Conservation (phyloP, 2,329 filamentous ascomycete genomes). For the Cladosporium colombiae region DNA sequence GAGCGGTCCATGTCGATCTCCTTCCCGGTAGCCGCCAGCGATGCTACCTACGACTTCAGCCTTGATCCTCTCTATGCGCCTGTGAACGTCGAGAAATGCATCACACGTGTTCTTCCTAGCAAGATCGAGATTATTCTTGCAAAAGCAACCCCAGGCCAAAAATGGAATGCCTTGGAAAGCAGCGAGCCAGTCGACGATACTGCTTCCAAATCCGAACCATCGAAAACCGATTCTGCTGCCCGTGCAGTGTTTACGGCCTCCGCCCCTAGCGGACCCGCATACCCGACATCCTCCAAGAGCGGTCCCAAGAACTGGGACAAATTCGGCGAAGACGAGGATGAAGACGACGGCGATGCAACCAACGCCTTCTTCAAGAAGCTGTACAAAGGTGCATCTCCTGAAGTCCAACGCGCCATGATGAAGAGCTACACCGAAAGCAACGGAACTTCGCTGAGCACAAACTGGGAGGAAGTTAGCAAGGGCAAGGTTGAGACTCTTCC, state of each 20-base stretch:
- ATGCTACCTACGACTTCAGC: constrained; percentile 60
- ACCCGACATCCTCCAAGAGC: constrained; percentile 81
- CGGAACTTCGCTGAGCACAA: constrained; percentile 87
- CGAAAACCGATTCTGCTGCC: constrained; percentile 5
- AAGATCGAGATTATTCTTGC: constrained; percentile 77
- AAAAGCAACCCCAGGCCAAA: constrained; percentile 65
- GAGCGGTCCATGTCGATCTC: constrained; percentile 54
- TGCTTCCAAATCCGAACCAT: constrained; percentile 5
- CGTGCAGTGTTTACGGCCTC: constrained; percentile 26
- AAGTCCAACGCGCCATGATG: constrained; percentile 91
- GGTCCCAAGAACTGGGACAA: constrained; percentile 94
- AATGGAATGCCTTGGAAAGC: constrained; percentile 66
- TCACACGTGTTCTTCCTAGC: constrained; percentile 66
- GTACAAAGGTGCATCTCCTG: constrained; percentile 73
- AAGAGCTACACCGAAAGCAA: constrained; percentile 96
- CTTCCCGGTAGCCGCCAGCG: constrained; percentile 55
- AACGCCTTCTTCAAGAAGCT: constrained; percentile 89
- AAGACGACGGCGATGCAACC: constrained; percentile 61
- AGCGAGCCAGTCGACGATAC: constrained; percentile 33
- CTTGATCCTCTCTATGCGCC: constrained; percentile 67
- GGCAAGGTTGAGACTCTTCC: constrained; percentile 71
- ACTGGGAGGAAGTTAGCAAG: constrained; percentile 79
- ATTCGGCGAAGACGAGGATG: constrained; percentile 61
- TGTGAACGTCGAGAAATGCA: constrained; percentile 64
- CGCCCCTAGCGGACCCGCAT: constrained; percentile 54